Evolutionary conservation across 176 grass and related monocot genomes (phyloP).

Genomic region (Thalia dealbata): DNA sequence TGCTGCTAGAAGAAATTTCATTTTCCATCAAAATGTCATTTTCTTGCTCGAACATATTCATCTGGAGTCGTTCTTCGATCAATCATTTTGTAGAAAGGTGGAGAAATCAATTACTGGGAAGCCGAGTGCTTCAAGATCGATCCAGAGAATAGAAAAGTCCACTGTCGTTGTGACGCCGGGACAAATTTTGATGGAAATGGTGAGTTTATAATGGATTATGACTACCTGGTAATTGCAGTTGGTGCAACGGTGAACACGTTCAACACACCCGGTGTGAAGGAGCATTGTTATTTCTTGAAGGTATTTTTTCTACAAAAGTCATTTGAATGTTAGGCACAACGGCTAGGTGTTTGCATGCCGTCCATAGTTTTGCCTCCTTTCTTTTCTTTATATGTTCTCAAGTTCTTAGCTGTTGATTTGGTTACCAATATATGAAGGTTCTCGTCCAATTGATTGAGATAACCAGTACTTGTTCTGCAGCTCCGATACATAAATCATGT

Average conservation of each 20-base stretch:
- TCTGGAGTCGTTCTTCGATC: not conserved
- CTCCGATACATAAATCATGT: not conserved
- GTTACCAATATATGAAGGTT: too few relatives aligned
- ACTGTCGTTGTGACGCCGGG: conserved; percentile 54
- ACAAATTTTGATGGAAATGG: conserved; percentile 83
- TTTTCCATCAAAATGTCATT: too few relatives aligned
- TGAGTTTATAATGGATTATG: conserved; percentile 78
- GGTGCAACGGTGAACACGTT: conserved; percentile 81
- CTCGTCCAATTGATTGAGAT: not conserved
- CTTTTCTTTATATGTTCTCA: not conserved
- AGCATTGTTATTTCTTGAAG: conserved; percentile 95
- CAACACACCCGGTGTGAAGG: conserved; percentile 76
- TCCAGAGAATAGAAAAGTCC: conserved; percentile 56
- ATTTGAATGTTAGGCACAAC: not conserved
- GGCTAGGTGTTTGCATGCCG: not conserved
- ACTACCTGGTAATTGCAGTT: conserved; percentile 72
- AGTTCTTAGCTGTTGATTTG: not conserved
- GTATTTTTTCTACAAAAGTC: conserved; percentile 26
- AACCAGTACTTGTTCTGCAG: not conserved
- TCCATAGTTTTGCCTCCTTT: not conserved
- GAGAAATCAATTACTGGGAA: conserved; percentile 84
- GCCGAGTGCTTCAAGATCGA: conserved; percentile 92
- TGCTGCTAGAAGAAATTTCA: too few relatives aligned
- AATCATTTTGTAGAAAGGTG: conserved; percentile 58
- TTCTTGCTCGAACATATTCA: not conserved